A percentile compares a stretch with the other conserved stretches of the same genome.
phyloP scores from a whole-genome alignment of 345 rosid species.

The Salix purpurea region DNA sequence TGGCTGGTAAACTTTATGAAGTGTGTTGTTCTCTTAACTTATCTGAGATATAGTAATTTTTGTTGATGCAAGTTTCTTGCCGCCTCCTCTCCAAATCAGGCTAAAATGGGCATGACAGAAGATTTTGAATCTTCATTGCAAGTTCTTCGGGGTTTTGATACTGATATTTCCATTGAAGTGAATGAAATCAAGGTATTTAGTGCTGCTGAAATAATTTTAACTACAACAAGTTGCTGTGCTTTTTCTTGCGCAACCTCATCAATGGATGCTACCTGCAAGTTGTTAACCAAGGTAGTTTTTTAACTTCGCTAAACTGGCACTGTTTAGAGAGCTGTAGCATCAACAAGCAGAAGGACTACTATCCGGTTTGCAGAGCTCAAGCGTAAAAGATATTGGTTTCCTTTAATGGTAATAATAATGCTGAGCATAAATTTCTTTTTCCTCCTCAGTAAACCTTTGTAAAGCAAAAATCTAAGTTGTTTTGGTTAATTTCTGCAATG shows the following conservation, averaged over 20 bases:
- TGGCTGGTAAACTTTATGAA: slow-evolving; percentile 71
- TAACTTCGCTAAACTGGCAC: slow-evolving; percentile 9
- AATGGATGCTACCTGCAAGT: too few species aligned
- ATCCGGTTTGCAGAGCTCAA: slow-evolving; percentile 81
- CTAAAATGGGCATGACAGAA: slow-evolving; percentile 98
- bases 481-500: slow-evolving; percentile 32
- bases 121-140: slow-evolving; percentile 96
- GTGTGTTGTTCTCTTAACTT: slow-evolving; percentile 8
- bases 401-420: slow-evolving; percentile 56
- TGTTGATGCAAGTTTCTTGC: slow-evolving; percentile 15
- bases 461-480: not conserved
- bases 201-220: not conserved
- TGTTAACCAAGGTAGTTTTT: too few species aligned
- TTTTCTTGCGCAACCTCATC: too few species aligned
- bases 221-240: not conserved
- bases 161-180: slow-evolving; percentile 89
- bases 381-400: slow-evolving; percentile 93
- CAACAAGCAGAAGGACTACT: slow-evolving; percentile 63
- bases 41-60: not conserved
- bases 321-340: slow-evolving; percentile 78
- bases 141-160: slow-evolving; percentile 94
- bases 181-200: slow-evolving; percentile 85
- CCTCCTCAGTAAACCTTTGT: not conserved
- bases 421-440: slow-evolving; percentile 1
- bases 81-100: slow-evolving; percentile 38